Evolutionary conservation across 2,329 filamentous ascomycete species (phyloP).

Genomic region (Monosporascus sp.): DNA sequence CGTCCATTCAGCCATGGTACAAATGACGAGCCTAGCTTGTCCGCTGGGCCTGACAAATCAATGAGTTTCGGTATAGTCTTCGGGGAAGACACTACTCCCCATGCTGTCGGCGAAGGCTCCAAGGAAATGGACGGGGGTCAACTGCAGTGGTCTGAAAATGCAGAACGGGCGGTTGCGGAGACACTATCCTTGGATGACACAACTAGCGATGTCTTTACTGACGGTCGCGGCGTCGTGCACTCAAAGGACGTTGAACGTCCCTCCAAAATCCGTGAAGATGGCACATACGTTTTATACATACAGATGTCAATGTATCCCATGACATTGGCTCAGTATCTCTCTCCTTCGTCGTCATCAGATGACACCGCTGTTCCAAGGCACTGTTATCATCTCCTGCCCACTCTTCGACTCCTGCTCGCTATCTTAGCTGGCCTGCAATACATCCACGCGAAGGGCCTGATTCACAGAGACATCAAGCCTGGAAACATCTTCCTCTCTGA

Average conservation of each 20-base stretch:
- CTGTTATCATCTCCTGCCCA: slow-evolving; percentile 57
- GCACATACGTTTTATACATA: slow-evolving; percentile 52
- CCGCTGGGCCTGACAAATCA: background rate
- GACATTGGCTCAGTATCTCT: slow-evolving; percentile 54
- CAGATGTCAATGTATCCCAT: slow-evolving; percentile 64
- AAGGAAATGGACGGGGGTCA: background rate
- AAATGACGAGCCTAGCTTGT: slow-evolving; percentile 5
- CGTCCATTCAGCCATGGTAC: background rate
- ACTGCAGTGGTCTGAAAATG: slow-evolving; percentile 29
- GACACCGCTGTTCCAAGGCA: slow-evolving; percentile 29
- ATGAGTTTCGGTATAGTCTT: slow-evolving; percentile 13
- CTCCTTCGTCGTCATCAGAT: slow-evolving; percentile 28
- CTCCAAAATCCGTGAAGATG: slow-evolving; percentile 15
- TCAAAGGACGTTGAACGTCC: slow-evolving; percentile 27
- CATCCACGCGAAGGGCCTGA: slow-evolving; percentile 52
- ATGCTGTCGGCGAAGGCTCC: background rate
- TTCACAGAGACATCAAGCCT: slow-evolving; percentile 63
- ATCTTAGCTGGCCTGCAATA: slow-evolving; percentile 59
- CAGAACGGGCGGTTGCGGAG: slow-evolving; percentile 22
- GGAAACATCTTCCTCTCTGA: slow-evolving; percentile 60
- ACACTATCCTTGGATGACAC: slow-evolving; percentile 8
- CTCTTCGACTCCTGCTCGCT: slow-evolving; percentile 48
- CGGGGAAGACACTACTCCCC: slow-evolving; percentile 15
- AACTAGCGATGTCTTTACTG: slow-evolving; percentile 22
- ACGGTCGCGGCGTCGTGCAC: slow-evolving; percentile 12